A percentile compares a stretch with the other conserved stretches of the same genome.
These are phyloP conservation scores for Dipodascus albidus DNA, from an alignment of 805 yeast species.

Conservation along the genomic window DNA sequence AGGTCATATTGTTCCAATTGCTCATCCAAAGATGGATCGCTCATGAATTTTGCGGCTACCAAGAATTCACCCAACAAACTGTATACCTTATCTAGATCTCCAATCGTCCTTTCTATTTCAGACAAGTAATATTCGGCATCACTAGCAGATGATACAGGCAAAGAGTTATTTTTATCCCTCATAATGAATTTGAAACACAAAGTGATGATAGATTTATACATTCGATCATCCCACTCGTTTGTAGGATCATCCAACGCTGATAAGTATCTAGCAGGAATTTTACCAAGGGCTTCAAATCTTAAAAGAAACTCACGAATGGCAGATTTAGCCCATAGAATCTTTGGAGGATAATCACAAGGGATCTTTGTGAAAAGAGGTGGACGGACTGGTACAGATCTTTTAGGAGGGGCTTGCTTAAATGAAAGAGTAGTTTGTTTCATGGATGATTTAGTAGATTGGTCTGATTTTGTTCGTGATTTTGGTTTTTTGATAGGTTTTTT, in stretches of 20 bases:
- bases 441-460: not conserved
- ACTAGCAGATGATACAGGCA: conserved; percentile 14
- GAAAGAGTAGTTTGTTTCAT: not conserved
- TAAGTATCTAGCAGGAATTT: conserved; percentile 24
- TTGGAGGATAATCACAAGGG: conserved; percentile 15
- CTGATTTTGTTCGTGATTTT: not conserved
- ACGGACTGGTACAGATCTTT: conserved; percentile 3
- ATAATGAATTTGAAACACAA: conserved; percentile 22
- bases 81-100: conserved; percentile 26
- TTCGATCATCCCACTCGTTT: conserved; percentile 25
- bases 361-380: conserved; percentile 22
- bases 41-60: conserved; percentile 3
- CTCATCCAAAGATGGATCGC: not conserved
- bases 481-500: not conserved
- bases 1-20: not conserved
- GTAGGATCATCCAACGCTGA: conserved; percentile 26
- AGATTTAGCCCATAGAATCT: conserved; percentile 24
- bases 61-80: conserved; percentile 19
- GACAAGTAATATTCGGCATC: conserved; percentile 9
- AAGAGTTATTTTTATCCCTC: conserved; percentile 21
- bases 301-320: conserved; percentile 27
- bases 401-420: not conserved
- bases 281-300: conserved; percentile 28
- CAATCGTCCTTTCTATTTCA: conserved; percentile 24
- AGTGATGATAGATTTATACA: conserved; percentile 24